Conservation (phyloP, 108 stramenopile species). For the Nannochloropsis oceanica region DNA sequence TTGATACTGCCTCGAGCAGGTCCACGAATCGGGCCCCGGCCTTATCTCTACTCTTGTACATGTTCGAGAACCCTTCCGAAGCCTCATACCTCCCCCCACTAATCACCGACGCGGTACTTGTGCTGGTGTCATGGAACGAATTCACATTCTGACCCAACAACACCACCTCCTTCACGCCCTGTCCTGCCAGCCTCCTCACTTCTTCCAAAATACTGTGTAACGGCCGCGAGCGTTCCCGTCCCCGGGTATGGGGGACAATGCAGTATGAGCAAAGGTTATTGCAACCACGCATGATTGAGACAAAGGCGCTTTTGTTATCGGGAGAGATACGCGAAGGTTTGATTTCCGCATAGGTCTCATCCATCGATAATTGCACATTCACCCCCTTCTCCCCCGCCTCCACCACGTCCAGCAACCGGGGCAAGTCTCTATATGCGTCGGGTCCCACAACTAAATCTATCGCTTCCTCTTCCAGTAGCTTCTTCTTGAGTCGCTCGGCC, state of each 20-base stretch:
- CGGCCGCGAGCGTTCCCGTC: slow-evolving; percentile 75
- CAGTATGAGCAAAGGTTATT: slow-evolving; percentile 94
- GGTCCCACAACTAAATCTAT: slow-evolving; percentile 91
- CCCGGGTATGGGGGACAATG: slow-evolving; percentile 93
- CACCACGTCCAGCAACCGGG: slow-evolving; percentile 50
- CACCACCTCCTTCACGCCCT: slow-evolving; percentile 74
- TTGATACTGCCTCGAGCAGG: slow-evolving; percentile 62
- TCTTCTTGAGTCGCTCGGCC: slow-evolving; percentile 88
- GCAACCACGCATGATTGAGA: slow-evolving; percentile 91
- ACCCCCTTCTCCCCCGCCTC: slow-evolving; percentile 8
- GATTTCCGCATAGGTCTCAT: slow-evolving; percentile 96
- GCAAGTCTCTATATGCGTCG: slow-evolving; percentile 95
- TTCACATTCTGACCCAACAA: slow-evolving; percentile 98
- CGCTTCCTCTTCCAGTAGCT: slow-evolving; percentile 66
- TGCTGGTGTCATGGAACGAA: slow-evolving; percentile 66
- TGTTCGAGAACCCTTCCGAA: slow-evolving; percentile 68
- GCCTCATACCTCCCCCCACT: slow-evolving; percentile 41
- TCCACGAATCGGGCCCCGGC: slow-evolving; percentile 84
- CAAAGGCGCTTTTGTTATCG: slow-evolving; percentile 51
- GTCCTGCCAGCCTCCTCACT: slow-evolving; percentile 40
- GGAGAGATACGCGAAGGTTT: slow-evolving; percentile 51
- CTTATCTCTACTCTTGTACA: slow-evolving; percentile 52
- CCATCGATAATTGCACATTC: slow-evolving; percentile 57
- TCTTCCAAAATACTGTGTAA: slow-evolving; percentile 71
- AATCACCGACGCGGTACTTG: neutral